phyloP scores from a whole-genome alignment of 192 early-diverging fungal genomes.

The Linnemannia elongata region DNA sequence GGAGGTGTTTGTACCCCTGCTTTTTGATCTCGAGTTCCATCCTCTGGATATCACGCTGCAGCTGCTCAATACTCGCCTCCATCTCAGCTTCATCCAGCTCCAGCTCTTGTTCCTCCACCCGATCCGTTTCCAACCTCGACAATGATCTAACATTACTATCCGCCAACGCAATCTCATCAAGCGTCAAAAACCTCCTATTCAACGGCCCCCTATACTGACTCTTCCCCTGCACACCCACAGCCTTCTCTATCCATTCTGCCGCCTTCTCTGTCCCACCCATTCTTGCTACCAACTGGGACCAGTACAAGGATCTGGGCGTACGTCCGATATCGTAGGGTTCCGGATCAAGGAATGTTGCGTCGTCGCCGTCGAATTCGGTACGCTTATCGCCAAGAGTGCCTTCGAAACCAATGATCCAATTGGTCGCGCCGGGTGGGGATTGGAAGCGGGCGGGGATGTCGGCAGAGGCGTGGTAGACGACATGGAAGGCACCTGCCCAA shows the following conservation, averaged over 20 bases:
- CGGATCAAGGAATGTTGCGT: conserved; percentile 25
- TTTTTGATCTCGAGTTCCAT: neutral
- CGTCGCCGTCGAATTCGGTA: conserved; percentile 20
- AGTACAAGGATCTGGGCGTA: conserved; percentile 27
- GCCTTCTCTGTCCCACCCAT: neutral
- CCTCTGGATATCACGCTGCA: neutral
- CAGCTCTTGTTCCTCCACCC: neutral
- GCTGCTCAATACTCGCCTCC: neutral
- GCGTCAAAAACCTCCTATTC: neutral
- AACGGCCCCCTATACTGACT: conserved; percentile 3
- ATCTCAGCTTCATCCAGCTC: neutral
- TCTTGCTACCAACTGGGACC: conserved; percentile 42
- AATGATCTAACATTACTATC: neutral
- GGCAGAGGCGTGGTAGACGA: conserved; percentile 21
- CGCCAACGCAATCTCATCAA: neutral
- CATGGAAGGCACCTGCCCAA: conserved; percentile 46
- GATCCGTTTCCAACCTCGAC: neutral
- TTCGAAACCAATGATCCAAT: conserved; percentile 35
- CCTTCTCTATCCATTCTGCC: neutral
- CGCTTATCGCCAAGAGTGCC: neutral
- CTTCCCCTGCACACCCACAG: conserved; percentile 38
- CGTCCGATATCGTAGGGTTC: neutral
- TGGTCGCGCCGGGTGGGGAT: conserved; percentile 40
- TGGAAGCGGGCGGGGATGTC: conserved; percentile 16
- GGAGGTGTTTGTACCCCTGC: neutral